A percentile compares a stretch with the other conserved stretches of the same genome.
These are phyloP conservation scores for Smithsoniella earleae DNA, from an alignment of 163 green algal species.

Conservation along the genomic window DNA sequence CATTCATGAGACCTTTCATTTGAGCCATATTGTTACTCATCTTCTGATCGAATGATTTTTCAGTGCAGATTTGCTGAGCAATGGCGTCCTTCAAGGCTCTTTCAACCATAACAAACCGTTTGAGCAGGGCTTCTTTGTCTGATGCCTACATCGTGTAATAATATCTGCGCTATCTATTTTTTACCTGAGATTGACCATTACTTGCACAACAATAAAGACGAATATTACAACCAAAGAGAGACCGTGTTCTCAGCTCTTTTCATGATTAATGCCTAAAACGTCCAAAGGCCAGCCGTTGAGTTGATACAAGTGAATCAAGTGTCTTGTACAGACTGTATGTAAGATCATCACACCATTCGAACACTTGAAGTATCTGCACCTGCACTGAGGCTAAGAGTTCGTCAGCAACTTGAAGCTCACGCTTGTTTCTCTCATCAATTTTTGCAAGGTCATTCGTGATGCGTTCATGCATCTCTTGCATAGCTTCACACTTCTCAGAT, in stretches of 20 bases:
- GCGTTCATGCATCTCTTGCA: constrained; percentile 3
- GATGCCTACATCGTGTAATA: background rate
- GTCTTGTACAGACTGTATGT: too few relatives aligned
- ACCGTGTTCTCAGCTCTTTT: too few relatives aligned
- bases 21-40: background rate
- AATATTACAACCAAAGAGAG: too few relatives aligned
- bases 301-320: too few relatives aligned
- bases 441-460: background rate
- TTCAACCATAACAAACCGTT: background rate
- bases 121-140: background rate
- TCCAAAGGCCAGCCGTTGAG: too few relatives aligned
- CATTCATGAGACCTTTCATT: background rate
- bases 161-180: too few relatives aligned
- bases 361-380: too few relatives aligned
- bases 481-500: background rate
- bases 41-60: background rate
- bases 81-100: background rate
- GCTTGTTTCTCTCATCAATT: background rate
- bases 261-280: too few relatives aligned
- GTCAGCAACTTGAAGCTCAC: background rate
- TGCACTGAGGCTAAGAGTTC: constrained; percentile 1
- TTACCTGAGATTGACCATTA: too few relatives aligned
- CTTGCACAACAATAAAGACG: too few relatives aligned
- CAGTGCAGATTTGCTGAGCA: background rate
- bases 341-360: too few relatives aligned